phyloP scores from a whole-genome alignment of 2,329 filamentous ascomycete species.

The Ramularia collo-cygni region DNA sequence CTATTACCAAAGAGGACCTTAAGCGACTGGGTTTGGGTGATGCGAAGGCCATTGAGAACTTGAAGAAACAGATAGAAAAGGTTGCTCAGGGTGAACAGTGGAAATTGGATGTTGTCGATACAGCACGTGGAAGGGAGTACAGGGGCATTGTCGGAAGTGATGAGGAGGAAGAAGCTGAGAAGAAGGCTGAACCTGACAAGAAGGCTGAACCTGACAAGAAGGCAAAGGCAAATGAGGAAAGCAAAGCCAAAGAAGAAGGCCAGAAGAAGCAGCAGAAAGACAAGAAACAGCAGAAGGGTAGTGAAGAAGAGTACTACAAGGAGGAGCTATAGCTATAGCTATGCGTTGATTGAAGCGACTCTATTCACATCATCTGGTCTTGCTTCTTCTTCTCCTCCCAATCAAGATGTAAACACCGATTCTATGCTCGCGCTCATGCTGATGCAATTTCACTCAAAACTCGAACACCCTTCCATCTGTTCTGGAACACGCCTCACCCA shows the following conservation, averaged over 20 bases:
- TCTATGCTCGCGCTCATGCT: no score
- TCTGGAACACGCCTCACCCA: constrained; percentile 15
- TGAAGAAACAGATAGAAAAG: constrained; percentile 62
- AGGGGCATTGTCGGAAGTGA: constrained; percentile 61
- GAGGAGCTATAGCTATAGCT: constrained; percentile 19
- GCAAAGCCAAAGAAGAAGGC: constrained; percentile 11
- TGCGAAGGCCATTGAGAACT: constrained; percentile 61
- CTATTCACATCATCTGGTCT: no score
- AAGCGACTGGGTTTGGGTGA: constrained; percentile 58
- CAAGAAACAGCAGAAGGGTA: constrained; percentile 12
- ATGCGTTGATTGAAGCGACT: not conserved
- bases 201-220: not conserved
- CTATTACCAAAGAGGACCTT: constrained; percentile 36
- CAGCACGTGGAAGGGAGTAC: constrained; percentile 58
- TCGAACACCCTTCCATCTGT: not conserved
- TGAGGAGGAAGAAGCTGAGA: constrained; percentile 38
- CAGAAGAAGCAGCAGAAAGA: constrained; percentile 3
- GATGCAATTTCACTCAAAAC: not conserved
- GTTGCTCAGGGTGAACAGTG: constrained; percentile 66
- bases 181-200: constrained; percentile 26
- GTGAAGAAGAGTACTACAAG: constrained; percentile 23
- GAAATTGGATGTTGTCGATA: constrained; percentile 73
- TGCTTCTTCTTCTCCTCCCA: no score
- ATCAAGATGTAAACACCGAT: no score
- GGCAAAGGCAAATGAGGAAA: constrained; percentile 21